Percentiles rank a stretch among this genome's conserved stretches.
Evolutionary conservation across 2,329 filamentous ascomycete genomes (phyloP).

Genomic region (Hypoxylon sp.): DNA sequence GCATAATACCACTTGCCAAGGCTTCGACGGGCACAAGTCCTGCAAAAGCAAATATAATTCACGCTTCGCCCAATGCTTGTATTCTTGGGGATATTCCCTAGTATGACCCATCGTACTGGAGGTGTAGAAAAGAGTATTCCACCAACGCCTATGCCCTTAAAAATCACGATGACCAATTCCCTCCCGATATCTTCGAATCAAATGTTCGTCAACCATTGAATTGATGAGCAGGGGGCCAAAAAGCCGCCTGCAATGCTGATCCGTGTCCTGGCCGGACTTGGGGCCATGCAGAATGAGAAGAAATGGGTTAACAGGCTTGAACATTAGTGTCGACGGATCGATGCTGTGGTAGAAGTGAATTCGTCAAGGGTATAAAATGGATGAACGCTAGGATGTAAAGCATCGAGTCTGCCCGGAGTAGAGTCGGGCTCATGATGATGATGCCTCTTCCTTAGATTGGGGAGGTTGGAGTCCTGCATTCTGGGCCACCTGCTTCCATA

Average conservation of each 20-base stretch:
- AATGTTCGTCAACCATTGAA: constrained; percentile 14
- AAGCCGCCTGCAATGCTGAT: constrained; percentile 10
- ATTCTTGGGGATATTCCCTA: constrained; percentile 26
- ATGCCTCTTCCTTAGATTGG: constrained; percentile 52
- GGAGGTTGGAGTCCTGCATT: constrained; percentile 63
- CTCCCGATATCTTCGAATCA: constrained; percentile 16
- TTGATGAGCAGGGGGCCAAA: constrained; percentile 11
- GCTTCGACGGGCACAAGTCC: constrained; percentile 12
- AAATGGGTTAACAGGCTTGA: not conserved
- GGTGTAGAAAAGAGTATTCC: constrained; percentile 20
- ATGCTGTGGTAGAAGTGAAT: constrained; percentile 26
- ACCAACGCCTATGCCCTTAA: constrained; percentile 30
- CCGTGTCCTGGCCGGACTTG: not conserved
- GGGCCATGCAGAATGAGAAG: not conserved
- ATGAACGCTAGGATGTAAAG: constrained; percentile 28
- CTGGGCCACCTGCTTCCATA: constrained; percentile 77
- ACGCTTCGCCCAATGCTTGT: constrained; percentile 32
- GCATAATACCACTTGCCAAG: constrained; percentile 28
- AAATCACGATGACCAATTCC: constrained; percentile 16
- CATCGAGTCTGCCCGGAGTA: constrained; percentile 20
- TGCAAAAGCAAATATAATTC: constrained; percentile 26
- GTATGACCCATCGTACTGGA: constrained; percentile 4
- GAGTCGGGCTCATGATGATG: constrained; percentile 22
- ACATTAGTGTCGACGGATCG: too few species aligned
- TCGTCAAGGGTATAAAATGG: constrained; percentile 33